These are phyloP conservation scores for Cucurbita argyrosperma DNA, from an alignment of 306 rosid genomes.

Conservation along the genomic window DNA sequence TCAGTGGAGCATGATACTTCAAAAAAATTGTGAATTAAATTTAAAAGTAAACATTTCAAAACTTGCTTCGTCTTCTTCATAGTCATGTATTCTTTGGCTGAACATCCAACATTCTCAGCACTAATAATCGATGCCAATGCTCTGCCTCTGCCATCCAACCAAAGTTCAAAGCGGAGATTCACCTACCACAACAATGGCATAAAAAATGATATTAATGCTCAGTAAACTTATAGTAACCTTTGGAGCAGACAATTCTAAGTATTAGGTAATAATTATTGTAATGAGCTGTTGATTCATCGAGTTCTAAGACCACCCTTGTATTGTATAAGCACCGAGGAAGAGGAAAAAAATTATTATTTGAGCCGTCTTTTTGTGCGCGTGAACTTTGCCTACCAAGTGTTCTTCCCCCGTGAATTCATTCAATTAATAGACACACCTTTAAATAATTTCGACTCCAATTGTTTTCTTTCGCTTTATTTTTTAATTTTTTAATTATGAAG, in stretches of 20 bases:
- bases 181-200: not conserved
- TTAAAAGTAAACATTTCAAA: too few species aligned
- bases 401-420: slow-evolving; percentile 7
- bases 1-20: not conserved
- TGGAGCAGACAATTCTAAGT: not conserved
- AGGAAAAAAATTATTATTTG: not conserved
- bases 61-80: not conserved
- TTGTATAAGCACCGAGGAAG: not conserved
- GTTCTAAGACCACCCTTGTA: not conserved
- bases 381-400: not conserved
- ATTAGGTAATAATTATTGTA: not conserved
- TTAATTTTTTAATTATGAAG: not conserved
- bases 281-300: not conserved
- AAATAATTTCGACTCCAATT: not conserved
- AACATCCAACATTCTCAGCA: not conserved
- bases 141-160: not conserved
- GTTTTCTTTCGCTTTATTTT: not conserved
- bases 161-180: not conserved
- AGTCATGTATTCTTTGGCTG: not conserved
- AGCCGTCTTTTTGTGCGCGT: slow-evolving; percentile 4
- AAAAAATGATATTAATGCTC: not conserved
- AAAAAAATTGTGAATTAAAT: too few species aligned
- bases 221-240: not conserved
- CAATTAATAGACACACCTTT: not conserved
- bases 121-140: not conserved